Conservation (phyloP, 306 rosid genomes). For the Quercus glauca region DNA sequence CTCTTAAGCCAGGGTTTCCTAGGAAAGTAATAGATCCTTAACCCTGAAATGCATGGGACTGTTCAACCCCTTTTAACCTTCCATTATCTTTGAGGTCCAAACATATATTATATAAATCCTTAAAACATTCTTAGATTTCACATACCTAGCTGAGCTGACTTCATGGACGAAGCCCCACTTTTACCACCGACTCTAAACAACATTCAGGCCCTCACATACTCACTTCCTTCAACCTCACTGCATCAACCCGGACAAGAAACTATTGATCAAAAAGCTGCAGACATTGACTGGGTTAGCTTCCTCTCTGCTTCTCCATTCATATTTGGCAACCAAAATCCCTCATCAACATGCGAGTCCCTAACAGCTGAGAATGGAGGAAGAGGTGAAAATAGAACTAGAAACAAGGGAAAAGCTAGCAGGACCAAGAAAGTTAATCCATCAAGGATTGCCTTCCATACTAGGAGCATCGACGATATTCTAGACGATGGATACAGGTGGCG, state of each 20-base stretch:
- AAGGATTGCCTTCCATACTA: constrained; percentile 84
- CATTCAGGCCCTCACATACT: constrained; percentile 23
- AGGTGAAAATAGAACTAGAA: constrained; percentile 19
- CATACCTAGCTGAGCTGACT: not conserved
- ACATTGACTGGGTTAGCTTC: constrained; percentile 58
- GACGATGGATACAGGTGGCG: constrained; percentile 96
- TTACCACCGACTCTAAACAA: not conserved
- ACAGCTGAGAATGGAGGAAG: constrained; percentile 24
- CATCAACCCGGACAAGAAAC: constrained; percentile 20
- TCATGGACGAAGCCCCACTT: constrained; percentile 37
- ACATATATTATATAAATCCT: not conserved
- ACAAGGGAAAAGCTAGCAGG: constrained; percentile 34
- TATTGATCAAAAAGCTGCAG: not conserved
- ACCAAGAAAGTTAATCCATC: constrained; percentile 47
- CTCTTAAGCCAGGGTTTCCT: not conserved
- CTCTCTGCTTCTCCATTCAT: constrained; percentile 34
- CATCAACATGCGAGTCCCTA: constrained; percentile 7
- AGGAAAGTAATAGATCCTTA: not conserved
- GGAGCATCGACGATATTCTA: constrained; percentile 80
- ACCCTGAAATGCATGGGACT: constrained; percentile 14
- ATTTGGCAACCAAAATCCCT: constrained; percentile 17
- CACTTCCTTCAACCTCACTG: not conserved
- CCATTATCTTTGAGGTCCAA: constrained; percentile 13
- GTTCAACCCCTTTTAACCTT: constrained; percentile 59
- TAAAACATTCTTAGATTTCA: not conserved